Evolutionary conservation across 345 rosid genomes (phyloP).

Genomic region (Reutealis trisperma): DNA sequence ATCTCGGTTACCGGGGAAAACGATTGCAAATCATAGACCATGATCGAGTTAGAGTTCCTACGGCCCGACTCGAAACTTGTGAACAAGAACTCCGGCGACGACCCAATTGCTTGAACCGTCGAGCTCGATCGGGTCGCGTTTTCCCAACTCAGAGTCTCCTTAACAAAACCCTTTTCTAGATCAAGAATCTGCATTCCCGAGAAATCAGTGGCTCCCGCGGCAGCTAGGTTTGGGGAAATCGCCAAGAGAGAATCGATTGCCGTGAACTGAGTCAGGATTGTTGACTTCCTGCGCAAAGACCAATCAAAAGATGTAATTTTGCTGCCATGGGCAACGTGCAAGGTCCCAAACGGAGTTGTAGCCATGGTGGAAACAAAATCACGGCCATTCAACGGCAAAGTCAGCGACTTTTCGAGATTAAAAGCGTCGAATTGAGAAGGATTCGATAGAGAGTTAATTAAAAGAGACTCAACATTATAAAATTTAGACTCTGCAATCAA

Average conservation of each 20-base stretch:
- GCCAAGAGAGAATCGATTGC: conserved; percentile 82
- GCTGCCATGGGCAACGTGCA: conserved; percentile 88
- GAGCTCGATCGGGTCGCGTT: conserved; percentile 66
- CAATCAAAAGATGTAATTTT: conserved; percentile 92
- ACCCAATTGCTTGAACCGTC: conserved; percentile 83
- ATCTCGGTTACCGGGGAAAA: conserved; percentile 69
- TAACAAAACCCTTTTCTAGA: conserved; percentile 63
- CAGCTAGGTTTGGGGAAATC: conserved; percentile 55
- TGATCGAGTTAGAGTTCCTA: conserved; percentile 75
- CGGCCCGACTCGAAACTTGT: conserved; percentile 91
- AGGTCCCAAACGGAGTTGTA: conserved; percentile 57
- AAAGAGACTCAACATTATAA: conserved; percentile 64
- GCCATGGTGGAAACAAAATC: conserved; percentile 66
- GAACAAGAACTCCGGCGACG: conserved; percentile 57
- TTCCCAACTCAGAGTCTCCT: conserved; percentile 65
- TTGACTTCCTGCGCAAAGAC: conserved; percentile 67
- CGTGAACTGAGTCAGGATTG: conserved; percentile 72
- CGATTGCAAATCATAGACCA: conserved; percentile 72
- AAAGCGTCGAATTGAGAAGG: conserved; percentile 77
- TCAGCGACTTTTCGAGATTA: conserved; percentile 57
- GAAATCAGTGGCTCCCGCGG: conserved; percentile 89
- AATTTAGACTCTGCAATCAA: conserved; percentile 73
- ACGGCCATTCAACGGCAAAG: conserved; percentile 66
- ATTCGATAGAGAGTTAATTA: conserved; percentile 56
- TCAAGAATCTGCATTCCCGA: conserved; percentile 83